Evolutionary conservation across 2,329 filamentous ascomycete genomes (phyloP), one percentile per base, ranked within the genome.

Genomic region (Periconia sp.): DNA sequence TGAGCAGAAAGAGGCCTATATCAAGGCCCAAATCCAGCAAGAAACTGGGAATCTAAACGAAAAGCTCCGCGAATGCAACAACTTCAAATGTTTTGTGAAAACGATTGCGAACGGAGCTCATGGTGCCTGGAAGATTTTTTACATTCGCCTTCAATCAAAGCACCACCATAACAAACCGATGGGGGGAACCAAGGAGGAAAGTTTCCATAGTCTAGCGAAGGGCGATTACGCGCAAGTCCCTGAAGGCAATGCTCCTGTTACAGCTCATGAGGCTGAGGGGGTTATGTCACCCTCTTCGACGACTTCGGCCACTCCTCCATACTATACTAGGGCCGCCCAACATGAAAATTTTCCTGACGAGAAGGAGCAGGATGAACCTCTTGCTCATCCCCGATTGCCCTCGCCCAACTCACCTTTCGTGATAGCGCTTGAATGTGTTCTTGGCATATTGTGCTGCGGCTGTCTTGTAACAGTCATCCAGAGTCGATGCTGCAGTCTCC

Each of bases 401-500:
- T 47, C 35, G 19, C 52, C 50, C 18, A 49, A 72, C 45, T 56
- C 70, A 0, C 63, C 65, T 31, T 68, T 77, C 45, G 58, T 77
- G 10, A 66, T 76, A 15, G 74, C 74, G 3, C 63, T 81, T 3
- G 70, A 78, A 41, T 66, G 76, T n/a, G 69, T 83, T 13, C 63
- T 78, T 2, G 66, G 74, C 30, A 55, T 78, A 6, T 64, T 80
- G 18, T 76, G 79, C 50, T 75, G 80, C 23, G 70, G 72, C 33
- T 76, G 75, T 35, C 59, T 81, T 2, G 70, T 79, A 59, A 67
- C 72, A 6, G 70, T 78, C 41, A 72, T 81, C 50, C 75, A 74
- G 20, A 37, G 33, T 52, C 78, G 78, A 57, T 83, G 77, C 55
- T 76, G 78, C 59, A 79, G 79, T 48, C 74, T 77, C 20, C 77